Evolutionary conservation across 495 filamentous ascomycete genomes (phyloP), one percentile per base, ranked within the genome.

Genomic region (Penicillium maclennaniae): DNA sequence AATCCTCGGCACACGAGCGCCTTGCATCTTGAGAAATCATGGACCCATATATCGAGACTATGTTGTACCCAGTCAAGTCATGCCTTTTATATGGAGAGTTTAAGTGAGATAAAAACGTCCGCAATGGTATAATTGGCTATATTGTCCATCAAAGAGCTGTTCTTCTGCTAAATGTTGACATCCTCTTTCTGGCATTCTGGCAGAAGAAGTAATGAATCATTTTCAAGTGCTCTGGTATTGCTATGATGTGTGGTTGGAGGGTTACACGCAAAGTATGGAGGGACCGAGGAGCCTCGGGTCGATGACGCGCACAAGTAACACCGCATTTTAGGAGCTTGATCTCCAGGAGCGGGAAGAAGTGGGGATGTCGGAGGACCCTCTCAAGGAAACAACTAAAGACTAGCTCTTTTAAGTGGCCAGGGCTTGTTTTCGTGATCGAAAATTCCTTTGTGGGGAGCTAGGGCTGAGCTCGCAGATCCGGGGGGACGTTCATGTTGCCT

Each of bases 301-400:
- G 45, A 66, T 66, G 63, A 66, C 63, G 63, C 60, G 60, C 63
- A 63, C 63, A 58, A 53, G n/a, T 43, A 44, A 14, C 21, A 27
- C 26, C 14, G 34, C 45, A 15, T n/a, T 16, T 14, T 6, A 12
- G 39, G 37, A 20, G 16, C 17, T 40, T 7, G 19, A 19, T 21
- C 23, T 7, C 31, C 37, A 49, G 15, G 37, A 17, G 20, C 20
- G 39, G 20, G 39, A 17, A 10, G 5, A 14, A 34, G 31, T 34
- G 31, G 31, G 8, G 14, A 4, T 34, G 3, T 12, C 31, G 31
- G 31, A 34, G 15, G 2, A 1, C 44, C 27, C 44, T 4, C 19
- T 14, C 19, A 36, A 16, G 15, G 26, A 12, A 34, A 12, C 14
- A 9, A 1, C 31, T 12, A 34, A 12, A 34, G 9, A 12, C 31